phyloP scores from a whole-genome alignment of 495 filamentous ascomycete species.

The Penicillium mononematosum region DNA sequence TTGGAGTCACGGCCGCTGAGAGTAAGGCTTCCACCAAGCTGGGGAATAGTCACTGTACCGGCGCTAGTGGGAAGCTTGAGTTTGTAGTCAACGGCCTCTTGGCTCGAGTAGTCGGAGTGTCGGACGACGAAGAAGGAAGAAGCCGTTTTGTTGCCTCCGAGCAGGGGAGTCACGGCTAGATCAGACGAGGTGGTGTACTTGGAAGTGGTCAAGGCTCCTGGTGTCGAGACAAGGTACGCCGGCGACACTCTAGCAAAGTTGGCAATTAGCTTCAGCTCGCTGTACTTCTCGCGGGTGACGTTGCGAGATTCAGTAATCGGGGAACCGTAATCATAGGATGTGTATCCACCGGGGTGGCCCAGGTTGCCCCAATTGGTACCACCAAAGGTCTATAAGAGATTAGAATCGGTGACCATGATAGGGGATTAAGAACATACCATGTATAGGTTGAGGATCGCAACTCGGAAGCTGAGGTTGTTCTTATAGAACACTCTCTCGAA shows the following conservation, averaged over 20 bases:
- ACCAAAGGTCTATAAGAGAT: slow-evolving; percentile 54
- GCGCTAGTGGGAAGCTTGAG: slow-evolving; percentile 60
- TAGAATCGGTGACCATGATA: not conserved
- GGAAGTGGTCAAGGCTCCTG: slow-evolving; percentile 49
- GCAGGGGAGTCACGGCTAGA: slow-evolving; percentile 59
- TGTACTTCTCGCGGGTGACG: slow-evolving; percentile 72
- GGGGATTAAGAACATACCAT: slow-evolving; percentile 51
- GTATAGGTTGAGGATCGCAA: slow-evolving; percentile 63
- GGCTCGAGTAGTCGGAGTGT: slow-evolving; percentile 60
- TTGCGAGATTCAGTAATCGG: slow-evolving; percentile 66
- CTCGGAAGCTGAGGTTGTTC: slow-evolving; percentile 66
- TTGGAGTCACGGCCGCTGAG: slow-evolving; percentile 75
- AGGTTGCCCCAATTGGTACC: slow-evolving; percentile 88
- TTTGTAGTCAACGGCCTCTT: slow-evolving; percentile 57
- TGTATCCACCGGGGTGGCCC: slow-evolving; percentile 69
- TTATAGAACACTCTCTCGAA: slow-evolving; percentile 81
- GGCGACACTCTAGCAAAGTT: slow-evolving; percentile 71
- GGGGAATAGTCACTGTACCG: slow-evolving; percentile 62
- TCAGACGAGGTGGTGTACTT: slow-evolving; percentile 48
- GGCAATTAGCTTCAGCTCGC: slow-evolving; percentile 70
- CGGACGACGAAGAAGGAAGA: slow-evolving; percentile 65
- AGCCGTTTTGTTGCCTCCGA: slow-evolving; percentile 44
- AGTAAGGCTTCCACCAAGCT: slow-evolving; percentile 58
- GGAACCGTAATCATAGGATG: slow-evolving; percentile 72
- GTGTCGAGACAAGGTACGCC: slow-evolving; percentile 57